Percentiles rank a stretch among this genome's conserved stretches.
These are phyloP conservation scores for Infundibulicybe gibba DNA, from an alignment of 768 basidiomycete species.

Conservation along the genomic window DNA sequence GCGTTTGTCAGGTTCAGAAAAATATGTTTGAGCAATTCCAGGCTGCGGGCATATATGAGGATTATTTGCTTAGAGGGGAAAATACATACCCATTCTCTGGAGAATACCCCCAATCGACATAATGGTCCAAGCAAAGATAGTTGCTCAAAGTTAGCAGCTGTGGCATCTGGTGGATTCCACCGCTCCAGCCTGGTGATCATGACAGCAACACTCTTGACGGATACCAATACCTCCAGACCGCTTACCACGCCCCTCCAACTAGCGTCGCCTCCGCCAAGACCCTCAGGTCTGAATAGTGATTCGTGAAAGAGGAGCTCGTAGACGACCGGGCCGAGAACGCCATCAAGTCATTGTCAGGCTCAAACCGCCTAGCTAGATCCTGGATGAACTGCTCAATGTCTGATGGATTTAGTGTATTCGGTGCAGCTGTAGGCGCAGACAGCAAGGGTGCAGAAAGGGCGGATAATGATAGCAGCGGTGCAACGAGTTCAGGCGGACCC, in stretches of 20 bases:
- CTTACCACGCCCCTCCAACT: conserved; percentile 85
- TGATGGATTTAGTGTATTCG: conserved; percentile 51
- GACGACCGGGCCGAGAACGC: conserved; percentile 75
- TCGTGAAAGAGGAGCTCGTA: conserved; percentile 57
- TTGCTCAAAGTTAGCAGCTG: conserved; percentile 59
- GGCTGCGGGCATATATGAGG: conserved; percentile 46
- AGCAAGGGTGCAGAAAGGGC: conserved; percentile 65
- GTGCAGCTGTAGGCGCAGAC: conserved; percentile 38
- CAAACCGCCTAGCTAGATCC: conserved; percentile 80
- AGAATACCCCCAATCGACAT: conserved; percentile 79
- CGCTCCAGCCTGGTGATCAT: conserved; percentile 75
- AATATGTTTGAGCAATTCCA: conserved; percentile 71
- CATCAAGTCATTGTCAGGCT: conserved; percentile 76
- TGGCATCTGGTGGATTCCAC: conserved; percentile 65
- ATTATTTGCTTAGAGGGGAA: conserved; percentile 1
- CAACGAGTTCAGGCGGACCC: conserved; percentile 80
- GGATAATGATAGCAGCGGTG: conserved; percentile 72
- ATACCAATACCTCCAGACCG: conserved; percentile 77
- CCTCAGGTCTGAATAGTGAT: conserved; percentile 62
- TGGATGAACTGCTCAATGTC: conserved; percentile 80
- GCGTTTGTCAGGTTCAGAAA: conserved; percentile 80
- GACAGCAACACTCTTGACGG: conserved; percentile 78
- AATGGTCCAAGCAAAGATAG: conserved; percentile 80
- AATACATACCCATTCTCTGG: conserved; percentile 78
- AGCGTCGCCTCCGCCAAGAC: conserved; percentile 67